phyloP scores from a whole-genome alignment of 768 basidiomycete genomes.

The Leccinum disarticulatum region DNA sequence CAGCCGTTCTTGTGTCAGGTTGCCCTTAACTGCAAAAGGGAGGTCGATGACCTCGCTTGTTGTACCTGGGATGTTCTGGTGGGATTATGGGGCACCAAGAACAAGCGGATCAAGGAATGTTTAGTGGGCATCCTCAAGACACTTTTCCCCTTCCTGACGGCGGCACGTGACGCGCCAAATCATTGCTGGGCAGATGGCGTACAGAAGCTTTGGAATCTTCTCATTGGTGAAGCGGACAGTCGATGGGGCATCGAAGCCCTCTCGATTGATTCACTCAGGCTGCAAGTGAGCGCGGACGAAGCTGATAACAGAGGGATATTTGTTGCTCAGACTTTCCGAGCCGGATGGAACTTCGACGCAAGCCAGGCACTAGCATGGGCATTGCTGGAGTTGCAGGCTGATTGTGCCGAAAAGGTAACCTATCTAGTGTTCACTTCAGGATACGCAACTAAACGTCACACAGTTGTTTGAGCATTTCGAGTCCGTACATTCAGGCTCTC shows the following conservation, averaged over 20 bases:
- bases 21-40: slow-evolving; percentile 6
- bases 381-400: slow-evolving; percentile 75
- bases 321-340: slow-evolving; percentile 61
- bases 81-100: slow-evolving; percentile 77
- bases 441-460: slow-evolving; percentile 1
- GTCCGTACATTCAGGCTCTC: slow-evolving; percentile 43
- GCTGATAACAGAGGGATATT: slow-evolving; percentile 44
- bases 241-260: slow-evolving; percentile 67
- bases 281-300: slow-evolving; percentile 41
- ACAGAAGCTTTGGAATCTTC: slow-evolving; percentile 49
- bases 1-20: slow-evolving; percentile 56
- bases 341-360: slow-evolving; percentile 70
- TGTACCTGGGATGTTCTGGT: slow-evolving; percentile 65
- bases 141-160: slow-evolving; percentile 70
- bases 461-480: slow-evolving; percentile 70
- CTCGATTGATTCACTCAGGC: slow-evolving; percentile 61
- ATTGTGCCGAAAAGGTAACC: slow-evolving; percentile 67
- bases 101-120: slow-evolving; percentile 72
- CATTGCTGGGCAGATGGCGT: slow-evolving; percentile 50
- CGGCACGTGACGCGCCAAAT: slow-evolving; percentile 30
- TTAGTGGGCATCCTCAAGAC: slow-evolving; percentile 70
- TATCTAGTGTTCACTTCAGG: not conserved
- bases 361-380: slow-evolving; percentile 78
- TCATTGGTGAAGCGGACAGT: slow-evolving; percentile 63
- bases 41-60: slow-evolving; percentile 60